Percentiles rank a stretch among this genome's conserved stretches.
Evolutionary conservation across 2,329 filamentous ascomycete species (phyloP).

Genomic region (Talaromyces islandicus): DNA sequence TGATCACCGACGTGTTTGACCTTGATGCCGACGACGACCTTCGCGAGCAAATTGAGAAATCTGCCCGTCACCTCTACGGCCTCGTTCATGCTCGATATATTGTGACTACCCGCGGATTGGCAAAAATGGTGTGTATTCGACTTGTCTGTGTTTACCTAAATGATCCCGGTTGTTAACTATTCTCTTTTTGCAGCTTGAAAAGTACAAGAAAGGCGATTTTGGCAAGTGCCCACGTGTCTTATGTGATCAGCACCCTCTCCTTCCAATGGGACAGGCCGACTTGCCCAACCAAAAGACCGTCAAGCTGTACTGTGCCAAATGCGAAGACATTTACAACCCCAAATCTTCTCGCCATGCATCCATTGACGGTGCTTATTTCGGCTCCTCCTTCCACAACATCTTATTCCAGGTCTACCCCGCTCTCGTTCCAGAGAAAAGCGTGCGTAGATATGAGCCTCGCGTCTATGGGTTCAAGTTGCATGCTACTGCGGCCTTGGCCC

Average conservation of each 20-base stretch:
- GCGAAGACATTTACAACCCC: slow-evolving; percentile 98
- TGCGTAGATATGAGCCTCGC: slow-evolving; percentile 78
- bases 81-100: slow-evolving; percentile 95
- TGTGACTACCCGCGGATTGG: slow-evolving; percentile 85
- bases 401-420: slow-evolving; percentile 97
- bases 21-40: slow-evolving; percentile 98
- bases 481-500: slow-evolving; percentile 74
- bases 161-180: slow-evolving; percentile 8
- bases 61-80: slow-evolving; percentile 89
- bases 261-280: slow-evolving; percentile 93
- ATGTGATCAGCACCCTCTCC: slow-evolving; percentile 85
- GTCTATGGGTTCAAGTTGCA: slow-evolving; percentile 97
- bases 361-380: slow-evolving; percentile 97
- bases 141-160: neutral
- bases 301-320: slow-evolving; percentile 94
- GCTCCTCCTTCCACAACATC: slow-evolving; percentile 97
- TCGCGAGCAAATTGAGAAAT: slow-evolving; percentile 96
- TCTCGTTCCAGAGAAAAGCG: slow-evolving; percentile 78
- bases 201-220: slow-evolving; percentile 97
- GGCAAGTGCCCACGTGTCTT: slow-evolving; percentile 96
- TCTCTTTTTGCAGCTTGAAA: slow-evolving; percentile 67
- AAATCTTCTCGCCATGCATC: slow-evolving; percentile 93
- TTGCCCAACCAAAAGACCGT: slow-evolving; percentile 81
- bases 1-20: slow-evolving; percentile 97
- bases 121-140: slow-evolving; percentile 74